Evolutionary conservation across 78 protist species (phyloP), one percentile per base, ranked within the genome.

Genomic region (Dictyostelium firmibasis): DNA sequence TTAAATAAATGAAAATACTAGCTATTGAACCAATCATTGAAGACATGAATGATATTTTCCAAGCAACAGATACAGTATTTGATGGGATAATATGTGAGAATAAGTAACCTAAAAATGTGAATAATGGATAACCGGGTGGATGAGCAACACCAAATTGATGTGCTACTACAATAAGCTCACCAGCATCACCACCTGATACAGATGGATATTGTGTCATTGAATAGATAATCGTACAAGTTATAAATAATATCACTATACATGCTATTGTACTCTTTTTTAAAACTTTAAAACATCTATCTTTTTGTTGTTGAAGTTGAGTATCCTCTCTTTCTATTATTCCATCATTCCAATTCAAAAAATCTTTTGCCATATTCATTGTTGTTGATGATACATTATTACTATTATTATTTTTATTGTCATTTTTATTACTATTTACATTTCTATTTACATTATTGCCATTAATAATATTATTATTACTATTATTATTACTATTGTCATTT

Each of bases 91-190:
- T 23, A 11, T 57, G 50, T 4, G 87, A 50, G 53, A 93, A 86
- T 27, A 76, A 16, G n/a, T 85, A 70, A n/a, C 95, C 96, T 2
- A 91, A 35, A 53, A 96, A 25, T 29, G 97, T 83, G 75, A 94
- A 96, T 47, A 84, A 27, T 27, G 98, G 98, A 43, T 97, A 97
- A 13, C 98, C 98, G 0, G 98, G 97, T n/a, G 98, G 98, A 78
- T 97, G 98, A 23, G 97, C 93, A 36, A 92, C 77, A 25, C 97
- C 98, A 27, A 64, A 27, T 83, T 76, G 86, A 84, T 84, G 53
- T 3, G 97, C 97, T 16, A 74, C 83, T 29, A 60, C 53, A 50
- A 88, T 81, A 16, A 97, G 76, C 86, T 97, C 98, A 13, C 98
- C 98, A 1, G 97, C 76, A 76, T 97, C 98, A 81, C 98, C 98